A percentile compares a stretch with the other conserved stretches of the same genome.
Conservation (phyloP, 163 green algal genomes). For the Scenedesmus sp. region DNA sequence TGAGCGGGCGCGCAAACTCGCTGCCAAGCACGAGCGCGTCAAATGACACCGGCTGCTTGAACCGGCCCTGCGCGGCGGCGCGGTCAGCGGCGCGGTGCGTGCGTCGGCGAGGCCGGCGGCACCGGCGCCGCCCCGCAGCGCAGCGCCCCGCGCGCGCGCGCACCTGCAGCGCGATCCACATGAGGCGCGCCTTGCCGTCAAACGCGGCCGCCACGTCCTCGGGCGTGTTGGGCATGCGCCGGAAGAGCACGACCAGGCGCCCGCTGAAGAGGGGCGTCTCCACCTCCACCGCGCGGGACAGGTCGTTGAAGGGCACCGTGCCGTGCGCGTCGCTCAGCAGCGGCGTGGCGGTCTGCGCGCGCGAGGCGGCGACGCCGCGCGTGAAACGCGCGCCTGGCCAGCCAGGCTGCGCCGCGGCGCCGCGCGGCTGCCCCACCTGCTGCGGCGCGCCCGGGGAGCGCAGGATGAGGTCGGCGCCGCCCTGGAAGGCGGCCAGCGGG, state of each 20-base stretch:
- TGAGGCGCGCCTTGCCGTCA: constrained; percentile 16
- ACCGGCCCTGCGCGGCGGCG: constrained; percentile 19
- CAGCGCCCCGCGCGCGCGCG: neutral
- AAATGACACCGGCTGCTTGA: constrained; percentile 37
- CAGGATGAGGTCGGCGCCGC: neutral
- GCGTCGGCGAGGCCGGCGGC: neutral
- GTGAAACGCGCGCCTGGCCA: no score
- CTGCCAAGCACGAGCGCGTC: constrained; percentile 28
- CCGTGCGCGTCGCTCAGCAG: constrained; percentile 11
- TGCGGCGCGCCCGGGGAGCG: no score
- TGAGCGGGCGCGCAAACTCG: constrained; percentile 19
- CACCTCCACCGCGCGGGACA: neutral
- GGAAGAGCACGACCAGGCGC: constrained; percentile 6
- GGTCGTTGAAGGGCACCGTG: constrained; percentile 38
- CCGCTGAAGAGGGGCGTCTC: constrained; percentile 19
- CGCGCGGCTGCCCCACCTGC: no score
- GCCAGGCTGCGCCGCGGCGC: no score
- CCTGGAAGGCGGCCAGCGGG: neutral
- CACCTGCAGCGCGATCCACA: constrained; percentile 40
- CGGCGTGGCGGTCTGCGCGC: constrained; percentile 1
- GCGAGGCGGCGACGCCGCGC: no score
- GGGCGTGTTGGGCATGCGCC: constrained; percentile 24
- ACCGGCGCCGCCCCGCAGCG: neutral
- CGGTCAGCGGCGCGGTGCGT: no score
- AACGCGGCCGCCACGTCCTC: constrained; percentile 5